phyloP scores from a whole-genome alignment of 164 flowering plant genomes.

The Vitis riparia region DNA sequence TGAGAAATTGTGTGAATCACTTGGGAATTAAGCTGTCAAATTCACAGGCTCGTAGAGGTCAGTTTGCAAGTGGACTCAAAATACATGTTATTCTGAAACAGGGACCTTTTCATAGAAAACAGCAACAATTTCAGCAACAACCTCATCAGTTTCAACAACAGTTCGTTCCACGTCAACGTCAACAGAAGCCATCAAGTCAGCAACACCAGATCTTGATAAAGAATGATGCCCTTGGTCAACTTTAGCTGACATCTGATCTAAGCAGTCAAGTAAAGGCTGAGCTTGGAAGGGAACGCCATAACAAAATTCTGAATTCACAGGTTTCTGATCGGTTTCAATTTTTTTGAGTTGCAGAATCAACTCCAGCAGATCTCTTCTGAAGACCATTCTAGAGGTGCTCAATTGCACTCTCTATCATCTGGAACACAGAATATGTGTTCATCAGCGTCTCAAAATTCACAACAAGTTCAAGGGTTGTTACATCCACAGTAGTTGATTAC shows the following conservation, averaged over 20 bases:
- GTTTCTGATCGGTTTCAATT: conserved; percentile 49
- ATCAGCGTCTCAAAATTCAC: too few relatives aligned
- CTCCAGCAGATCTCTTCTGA: conserved; percentile 50
- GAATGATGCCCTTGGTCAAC: conserved; percentile 35
- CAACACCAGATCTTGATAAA: too few relatives aligned
- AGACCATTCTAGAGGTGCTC: conserved; percentile 23
- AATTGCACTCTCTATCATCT: too few relatives aligned
- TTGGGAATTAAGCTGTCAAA: too few relatives aligned
- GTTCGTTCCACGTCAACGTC: conserved; percentile 39
- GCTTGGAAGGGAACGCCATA: conserved; percentile 26
- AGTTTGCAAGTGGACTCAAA: too few relatives aligned
- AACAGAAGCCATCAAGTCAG: conserved; percentile 47
- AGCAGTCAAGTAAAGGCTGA: conserved; percentile 53
- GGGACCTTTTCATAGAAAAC: conserved; percentile 12
- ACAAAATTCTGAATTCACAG: conserved; percentile 41
- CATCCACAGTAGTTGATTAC: too few relatives aligned
- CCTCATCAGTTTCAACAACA: conserved; percentile 51
- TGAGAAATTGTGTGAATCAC: too few relatives aligned
- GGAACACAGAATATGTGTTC: too few relatives aligned
- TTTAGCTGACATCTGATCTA: conserved; percentile 50
- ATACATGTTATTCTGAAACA: too few relatives aligned
- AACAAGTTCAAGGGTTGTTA: too few relatives aligned
- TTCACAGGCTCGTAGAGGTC: too few relatives aligned
- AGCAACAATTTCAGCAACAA: conserved; percentile 52
- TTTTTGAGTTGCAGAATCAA: conserved; percentile 24